A percentile compares a stretch with the other conserved stretches of the same genome.
These are phyloP conservation scores for Thalassiosira allenii DNA, from an alignment of 352 stramenopile species.

Conservation along the genomic window DNA sequence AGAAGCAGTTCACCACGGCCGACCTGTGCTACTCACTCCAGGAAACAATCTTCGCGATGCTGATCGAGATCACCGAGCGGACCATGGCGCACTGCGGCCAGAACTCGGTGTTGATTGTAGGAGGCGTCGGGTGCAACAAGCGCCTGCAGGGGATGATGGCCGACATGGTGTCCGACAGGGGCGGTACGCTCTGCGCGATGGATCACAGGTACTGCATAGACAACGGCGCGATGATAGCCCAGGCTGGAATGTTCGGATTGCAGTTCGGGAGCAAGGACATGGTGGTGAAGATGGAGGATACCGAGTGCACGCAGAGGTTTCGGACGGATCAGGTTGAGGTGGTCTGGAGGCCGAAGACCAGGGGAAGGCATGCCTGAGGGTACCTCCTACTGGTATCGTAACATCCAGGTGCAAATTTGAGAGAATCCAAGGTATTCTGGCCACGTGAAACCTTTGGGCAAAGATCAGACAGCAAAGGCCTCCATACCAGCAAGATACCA, in stretches of 20 bases:
- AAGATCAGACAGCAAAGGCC: no score
- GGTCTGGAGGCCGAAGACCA: conserved; percentile 90
- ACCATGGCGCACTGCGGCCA: conserved; percentile 99
- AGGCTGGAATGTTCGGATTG: conserved; percentile 97
- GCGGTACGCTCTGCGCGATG: conserved; percentile 96
- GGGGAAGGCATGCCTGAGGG: conserved; percentile 50
- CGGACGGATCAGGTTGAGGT: conserved; percentile 97
- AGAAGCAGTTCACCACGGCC: conserved; percentile 90
- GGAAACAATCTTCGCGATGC: conserved; percentile 99
- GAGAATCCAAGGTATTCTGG: no score
- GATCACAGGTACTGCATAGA: conserved; percentile 99
- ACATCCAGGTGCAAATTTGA: no score
- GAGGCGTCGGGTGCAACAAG: conserved; percentile 97
- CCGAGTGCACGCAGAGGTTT: conserved; percentile 95
- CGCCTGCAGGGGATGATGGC: conserved; percentile 97
- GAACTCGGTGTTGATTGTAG: conserved; percentile 98
- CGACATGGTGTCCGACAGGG: conserved; percentile 95
- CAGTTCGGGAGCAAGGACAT: conserved; percentile 89
- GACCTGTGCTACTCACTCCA: conserved; percentile 99
- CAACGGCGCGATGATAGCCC: conserved; percentile 99
- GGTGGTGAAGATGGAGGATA: conserved; percentile 91
- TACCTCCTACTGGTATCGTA: no score
- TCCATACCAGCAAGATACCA: no score
- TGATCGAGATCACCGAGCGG: conserved; percentile 99
- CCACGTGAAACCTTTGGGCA: no score